Evolutionary conservation across 129 eudicot species (phyloP).

Genomic region (Deinandra increscens): DNA sequence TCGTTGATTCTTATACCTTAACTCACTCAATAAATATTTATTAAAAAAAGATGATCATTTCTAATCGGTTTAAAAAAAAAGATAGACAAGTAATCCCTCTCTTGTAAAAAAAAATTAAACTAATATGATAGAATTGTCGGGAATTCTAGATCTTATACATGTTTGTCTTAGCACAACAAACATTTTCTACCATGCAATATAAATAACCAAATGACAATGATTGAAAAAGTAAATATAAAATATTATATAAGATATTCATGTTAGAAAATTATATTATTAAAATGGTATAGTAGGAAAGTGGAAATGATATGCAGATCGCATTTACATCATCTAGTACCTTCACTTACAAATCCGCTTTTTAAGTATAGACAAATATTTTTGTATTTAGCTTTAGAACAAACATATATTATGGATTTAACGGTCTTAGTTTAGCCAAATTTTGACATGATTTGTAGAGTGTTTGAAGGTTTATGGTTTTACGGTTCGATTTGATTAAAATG

Average conservation of each 20-base stretch:
- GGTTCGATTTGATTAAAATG: too few species aligned
- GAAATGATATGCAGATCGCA: constrained; percentile 1
- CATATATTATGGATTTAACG: too few species aligned
- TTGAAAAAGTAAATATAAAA: neutral
- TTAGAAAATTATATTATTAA: neutral
- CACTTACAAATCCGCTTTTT: neutral
- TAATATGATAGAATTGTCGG: neutral
- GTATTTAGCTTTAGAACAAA: neutral
- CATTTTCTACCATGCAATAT: too few species aligned
- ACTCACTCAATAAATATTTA: too few species aligned
- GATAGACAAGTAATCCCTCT: neutral
- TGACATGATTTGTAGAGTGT: too few species aligned
- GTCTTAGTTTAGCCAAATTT: too few species aligned
- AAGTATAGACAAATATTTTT: neutral
- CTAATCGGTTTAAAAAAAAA: too few species aligned
- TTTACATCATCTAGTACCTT: too few species aligned
- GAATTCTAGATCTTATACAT: neutral
- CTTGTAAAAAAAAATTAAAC: too few species aligned
- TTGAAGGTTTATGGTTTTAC: too few species aligned
- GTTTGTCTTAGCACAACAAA: neutral
- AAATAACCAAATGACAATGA: neutral
- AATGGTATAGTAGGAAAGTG: neutral
- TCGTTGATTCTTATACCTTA: too few species aligned
- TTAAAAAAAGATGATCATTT: too few species aligned
- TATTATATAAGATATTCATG: neutral